These are phyloP conservation scores for Gyromitra esculenta DNA, from an alignment of 2,329 filamentous ascomycete species.

Conservation along the genomic window DNA sequence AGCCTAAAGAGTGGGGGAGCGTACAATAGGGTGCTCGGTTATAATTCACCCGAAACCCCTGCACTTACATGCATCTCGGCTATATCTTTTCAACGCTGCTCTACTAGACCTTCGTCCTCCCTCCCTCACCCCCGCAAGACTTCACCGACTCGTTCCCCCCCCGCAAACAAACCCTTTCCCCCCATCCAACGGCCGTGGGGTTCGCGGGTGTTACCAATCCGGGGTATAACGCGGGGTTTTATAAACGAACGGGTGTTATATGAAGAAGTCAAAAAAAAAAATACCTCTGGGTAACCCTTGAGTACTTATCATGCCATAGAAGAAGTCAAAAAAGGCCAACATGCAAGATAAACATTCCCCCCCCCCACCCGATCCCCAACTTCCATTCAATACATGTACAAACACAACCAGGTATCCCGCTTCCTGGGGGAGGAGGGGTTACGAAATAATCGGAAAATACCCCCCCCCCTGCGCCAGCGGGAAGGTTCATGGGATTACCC, in stretches of 20 bases:
- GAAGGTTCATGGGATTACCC: constrained; percentile 23
- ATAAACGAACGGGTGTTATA: not conserved
- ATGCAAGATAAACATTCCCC: constrained; percentile 29
- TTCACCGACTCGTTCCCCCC: constrained; percentile 27
- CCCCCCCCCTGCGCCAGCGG: not conserved
- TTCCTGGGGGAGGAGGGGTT: not conserved
- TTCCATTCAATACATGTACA: too few relatives aligned
- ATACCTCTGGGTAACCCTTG: constrained; percentile 16
- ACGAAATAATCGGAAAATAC: constrained; percentile 7
- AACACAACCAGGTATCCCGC: constrained; percentile 28
- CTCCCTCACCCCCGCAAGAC: constrained; percentile 31
- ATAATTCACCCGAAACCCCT: constrained; percentile 39
- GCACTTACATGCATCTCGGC: constrained; percentile 42
- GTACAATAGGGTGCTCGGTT: not conserved
- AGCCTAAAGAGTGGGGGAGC: not conserved
- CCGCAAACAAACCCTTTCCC: constrained; percentile 4
- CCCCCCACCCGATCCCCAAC: constrained; percentile 17
- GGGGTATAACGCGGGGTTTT: constrained; percentile 21
- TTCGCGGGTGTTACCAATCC: not conserved
- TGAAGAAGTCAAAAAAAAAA: not conserved
- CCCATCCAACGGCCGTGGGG: constrained; percentile 16
- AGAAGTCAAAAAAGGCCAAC: not conserved
- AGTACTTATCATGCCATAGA: not conserved
- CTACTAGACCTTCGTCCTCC: not conserved
- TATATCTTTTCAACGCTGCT: constrained; percentile 9